Conservation (phyloP, 345 rosid species). For the Turritis glabra region DNA sequence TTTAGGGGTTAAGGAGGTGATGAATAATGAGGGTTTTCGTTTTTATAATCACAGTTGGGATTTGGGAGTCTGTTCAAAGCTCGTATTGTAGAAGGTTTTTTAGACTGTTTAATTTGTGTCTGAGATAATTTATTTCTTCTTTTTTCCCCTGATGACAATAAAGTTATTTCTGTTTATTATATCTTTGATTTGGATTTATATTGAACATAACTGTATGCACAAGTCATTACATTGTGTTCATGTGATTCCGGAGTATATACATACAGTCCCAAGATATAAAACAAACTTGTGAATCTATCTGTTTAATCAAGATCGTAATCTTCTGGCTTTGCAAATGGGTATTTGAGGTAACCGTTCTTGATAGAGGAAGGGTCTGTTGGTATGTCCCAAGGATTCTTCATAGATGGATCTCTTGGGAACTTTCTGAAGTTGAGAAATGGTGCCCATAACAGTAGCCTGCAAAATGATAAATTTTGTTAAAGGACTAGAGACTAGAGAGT, state of each 20-base stretch:
- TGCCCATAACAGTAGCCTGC: conserved; percentile 81
- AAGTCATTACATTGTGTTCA: conserved; percentile 18
- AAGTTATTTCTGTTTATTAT: conserved; percentile 27
- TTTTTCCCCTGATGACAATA: conserved; percentile 21
- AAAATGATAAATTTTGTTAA: background rate
- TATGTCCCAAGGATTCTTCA: conserved; percentile 80
- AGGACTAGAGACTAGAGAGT: background rate
- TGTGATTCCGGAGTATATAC: background rate
- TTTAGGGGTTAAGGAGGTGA: conserved; percentile 22
- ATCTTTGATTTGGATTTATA: conserved; percentile 10
- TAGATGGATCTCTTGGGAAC: conserved; percentile 78
- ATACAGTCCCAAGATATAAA: background rate
- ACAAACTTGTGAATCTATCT: background rate
- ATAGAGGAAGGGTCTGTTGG: conserved; percentile 68
- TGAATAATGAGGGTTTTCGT: conserved; percentile 33
- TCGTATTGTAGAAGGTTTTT: conserved; percentile 21
- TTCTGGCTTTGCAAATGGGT: conserved; percentile 79
- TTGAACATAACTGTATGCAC: conserved; percentile 5
- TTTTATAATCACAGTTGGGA: conserved; percentile 11
- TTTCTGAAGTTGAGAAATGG: conserved; percentile 93
- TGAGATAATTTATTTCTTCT: conserved; percentile 23
- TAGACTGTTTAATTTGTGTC: conserved; percentile 27
- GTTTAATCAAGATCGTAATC: conserved; percentile 49
- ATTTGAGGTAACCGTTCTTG: conserved; percentile 54
- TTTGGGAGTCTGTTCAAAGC: conserved; percentile 15